Base-by-base conservation (phyloP, 2,329 filamentous ascomycete species). In the Diaporthe citriasiana region DNA sequence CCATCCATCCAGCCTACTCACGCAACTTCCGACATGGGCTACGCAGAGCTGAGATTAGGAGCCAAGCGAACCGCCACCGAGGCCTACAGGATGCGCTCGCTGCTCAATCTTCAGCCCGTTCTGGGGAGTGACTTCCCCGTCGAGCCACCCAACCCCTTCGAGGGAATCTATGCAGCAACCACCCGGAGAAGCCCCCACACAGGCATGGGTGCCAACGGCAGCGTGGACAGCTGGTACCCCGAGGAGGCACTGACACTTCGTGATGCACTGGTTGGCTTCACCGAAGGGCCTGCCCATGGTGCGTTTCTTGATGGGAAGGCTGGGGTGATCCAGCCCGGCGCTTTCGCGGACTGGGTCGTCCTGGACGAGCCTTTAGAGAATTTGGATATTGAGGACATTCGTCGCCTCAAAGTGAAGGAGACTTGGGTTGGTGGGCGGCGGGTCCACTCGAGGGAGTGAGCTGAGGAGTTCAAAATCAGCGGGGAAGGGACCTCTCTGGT, bases 121-220 rank as follows among this genome's bases (percentile, higher is more conserved):
- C 85, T 94, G 1, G 92, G 92, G 3, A 93, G 90, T 65, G 92
- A 94, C 78, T 94, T 94, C 77, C 92, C 92, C 50, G 92, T 94
- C 10, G 92, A 94, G 79, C 92, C 92, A 3, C 88, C 91, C 0
- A 88, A 90, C 77, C 90, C 92, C 2, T 92, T 93, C 76, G 88
- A 91, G 72, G 92, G 92, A 25, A 90, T 94, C 51, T 94, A 93
- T 77, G 92, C 92, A 4, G 92, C 92, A 3, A 86, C 93, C 2
- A 87, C 91, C 17, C 85, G 92, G 72, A 87, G 87, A 55, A 90
- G 84, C 74, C 92, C 92, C 1, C 85, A 85, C 59, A 90, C 90
- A 0, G 89, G 88, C 0, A 83, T 82, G 1, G 87, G 88, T 25
- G 81, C 85, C 9, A 82, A 85, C 45, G 87, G 86, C n/a, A 83